Evolutionary conservation across 1,139 yeast genomes (phyloP).

Genomic region (Ogataea hybrid): DNA sequence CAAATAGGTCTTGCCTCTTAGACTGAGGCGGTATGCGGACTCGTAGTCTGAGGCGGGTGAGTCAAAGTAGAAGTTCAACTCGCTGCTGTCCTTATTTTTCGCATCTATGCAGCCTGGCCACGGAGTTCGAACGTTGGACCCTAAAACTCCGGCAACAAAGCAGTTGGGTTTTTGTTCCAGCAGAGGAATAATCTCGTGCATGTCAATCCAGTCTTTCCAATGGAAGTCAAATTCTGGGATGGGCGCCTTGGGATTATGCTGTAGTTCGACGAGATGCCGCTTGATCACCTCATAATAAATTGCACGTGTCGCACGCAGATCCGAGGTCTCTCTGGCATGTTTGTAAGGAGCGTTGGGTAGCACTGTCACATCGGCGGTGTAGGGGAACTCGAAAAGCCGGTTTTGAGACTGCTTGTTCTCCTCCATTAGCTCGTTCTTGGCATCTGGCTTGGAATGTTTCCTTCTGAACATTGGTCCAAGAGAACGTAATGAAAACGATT

Average conservation of each 20-base stretch:
- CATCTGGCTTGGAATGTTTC: slow-evolving; percentile 15
- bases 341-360: slow-evolving; percentile 37
- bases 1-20: slow-evolving; percentile 36
- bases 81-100: slow-evolving; percentile 25
- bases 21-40: slow-evolving; percentile 33
- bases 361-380: slow-evolving; percentile 28
- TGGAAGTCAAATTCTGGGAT: slow-evolving; percentile 35
- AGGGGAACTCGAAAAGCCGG: slow-evolving; percentile 28
- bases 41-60: slow-evolving; percentile 34
- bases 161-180: slow-evolving; percentile 36
- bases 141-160: slow-evolving; percentile 37
- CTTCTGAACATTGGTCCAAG: slow-evolving; percentile 1
- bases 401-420: slow-evolving; percentile 15
- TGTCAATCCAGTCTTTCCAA: slow-evolving; percentile 38
- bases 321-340: slow-evolving; percentile 32
- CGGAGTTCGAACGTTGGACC: slow-evolving; percentile 35
- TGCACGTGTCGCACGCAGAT: slow-evolving; percentile 31
- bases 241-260: slow-evolving; percentile 24
- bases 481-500: slow-evolving; percentile 2
- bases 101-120: slow-evolving; percentile 37
- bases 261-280: slow-evolving; percentile 29
- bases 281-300: slow-evolving; percentile 33
- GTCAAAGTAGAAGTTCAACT: slow-evolving; percentile 33
- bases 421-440: slow-evolving; percentile 18
- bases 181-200: slow-evolving; percentile 33